Evolutionary conservation across 1,139 yeast genomes (phyloP), one percentile per base, ranked within the genome.

Genomic region (Geotrichum klebahnii): DNA sequence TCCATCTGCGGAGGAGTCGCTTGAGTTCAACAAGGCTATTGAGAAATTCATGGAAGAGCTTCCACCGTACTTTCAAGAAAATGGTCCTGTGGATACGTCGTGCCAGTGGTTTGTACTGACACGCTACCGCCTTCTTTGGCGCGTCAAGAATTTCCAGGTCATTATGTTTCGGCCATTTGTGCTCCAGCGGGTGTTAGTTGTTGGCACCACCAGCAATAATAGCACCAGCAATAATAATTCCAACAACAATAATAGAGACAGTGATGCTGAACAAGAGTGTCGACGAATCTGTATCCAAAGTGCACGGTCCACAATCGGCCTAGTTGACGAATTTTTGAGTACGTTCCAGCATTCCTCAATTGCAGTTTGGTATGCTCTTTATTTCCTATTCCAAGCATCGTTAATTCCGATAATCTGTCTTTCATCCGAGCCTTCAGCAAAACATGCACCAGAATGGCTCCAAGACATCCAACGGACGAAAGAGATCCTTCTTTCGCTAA

Each of bases 341-440:
- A 69, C 65, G 45, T 68, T 69, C 52, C 68, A 69, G 31, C 58
- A 74, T 20, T 71, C 78, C 8, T 70, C 75, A 19, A 68, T 78
- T 28, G 69, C 79, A 3, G 75, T 79, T 24, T 81, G 86, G 84
- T 78, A 80, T 63, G 79, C 83, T 3, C 76, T 82, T 0, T 81
- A 79, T 61, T 81, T 79, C 61, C 58, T 79, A 16, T 80, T 80
- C 67, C 84, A 79, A 60, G 84, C 84, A 0, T 74, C 77, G 17
- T 65, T 79, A 52, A 77, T 79, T 38, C 80, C 82, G 8, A 71
- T 80, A 45, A 74, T 79, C n/a, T 78, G 81, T 55, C 64, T 78
- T 19, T 73, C 79, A 57, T 67, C 81, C 32, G 78, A 78, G 57
- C 74, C 80, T 34, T 61, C 61, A 10, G 67, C 78, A 5, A 70